Conservation (phyloP, 208 protist genomes). For the Crithidia fasciculata region DNA sequence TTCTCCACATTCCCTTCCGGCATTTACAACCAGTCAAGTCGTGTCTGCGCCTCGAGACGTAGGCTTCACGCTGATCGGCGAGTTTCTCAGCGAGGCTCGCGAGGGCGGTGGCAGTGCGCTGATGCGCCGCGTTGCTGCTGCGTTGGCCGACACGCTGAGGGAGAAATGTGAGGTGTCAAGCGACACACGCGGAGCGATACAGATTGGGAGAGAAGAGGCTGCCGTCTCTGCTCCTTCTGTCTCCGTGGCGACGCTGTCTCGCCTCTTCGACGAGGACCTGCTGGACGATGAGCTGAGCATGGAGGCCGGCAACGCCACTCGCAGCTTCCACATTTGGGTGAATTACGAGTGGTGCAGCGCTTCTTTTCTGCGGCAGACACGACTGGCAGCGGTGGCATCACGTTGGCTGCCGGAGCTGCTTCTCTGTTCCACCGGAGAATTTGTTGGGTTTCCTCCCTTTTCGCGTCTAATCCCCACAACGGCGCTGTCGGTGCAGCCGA, state of each 20-base stretch:
- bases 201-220: neutral
- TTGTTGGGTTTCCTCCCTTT: too few species aligned
- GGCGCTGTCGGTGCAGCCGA: neutral
- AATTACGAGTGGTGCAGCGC: constrained; percentile 68
- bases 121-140: constrained; percentile 10
- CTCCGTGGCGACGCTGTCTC: constrained; percentile 21
- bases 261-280: constrained; percentile 30
- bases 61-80: constrained; percentile 19
- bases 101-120: constrained; percentile 4
- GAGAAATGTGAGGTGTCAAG: neutral
- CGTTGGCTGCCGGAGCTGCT: constrained; percentile 29
- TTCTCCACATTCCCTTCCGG: neutral
- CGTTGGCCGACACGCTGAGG: constrained; percentile 3
- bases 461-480: neutral
- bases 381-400: constrained; percentile 33
- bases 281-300: constrained; percentile 26
- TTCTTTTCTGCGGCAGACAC: constrained; percentile 61
- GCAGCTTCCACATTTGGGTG: constrained; percentile 69
- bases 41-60: constrained; percentile 5
- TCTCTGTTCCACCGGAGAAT: neutral
- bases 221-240: neutral
- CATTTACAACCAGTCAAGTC: neutral
- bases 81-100: constrained; percentile 11
- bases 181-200: neutral
- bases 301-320: constrained; percentile 60